Conservation (phyloP, 805 yeast genomes). For the Saturnispora mendoncae region DNA sequence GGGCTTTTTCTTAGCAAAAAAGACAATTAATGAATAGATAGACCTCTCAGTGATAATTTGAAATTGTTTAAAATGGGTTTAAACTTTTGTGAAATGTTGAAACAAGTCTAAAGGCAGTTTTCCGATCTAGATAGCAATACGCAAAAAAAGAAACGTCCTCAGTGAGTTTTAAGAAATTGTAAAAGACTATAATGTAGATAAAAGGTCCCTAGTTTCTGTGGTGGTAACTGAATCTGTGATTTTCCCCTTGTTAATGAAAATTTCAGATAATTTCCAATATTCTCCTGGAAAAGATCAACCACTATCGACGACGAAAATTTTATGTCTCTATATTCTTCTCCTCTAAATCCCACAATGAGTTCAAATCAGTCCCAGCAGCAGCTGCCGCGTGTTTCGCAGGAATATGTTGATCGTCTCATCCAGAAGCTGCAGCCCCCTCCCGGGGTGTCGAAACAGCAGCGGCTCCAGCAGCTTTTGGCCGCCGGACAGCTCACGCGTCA, state of each 20-base stretch:
- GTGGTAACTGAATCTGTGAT: background rate
- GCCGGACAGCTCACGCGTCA: conserved; percentile 26
- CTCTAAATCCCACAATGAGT: background rate
- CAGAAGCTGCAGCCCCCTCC: conserved; percentile 28
- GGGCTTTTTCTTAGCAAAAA: too few relatives aligned
- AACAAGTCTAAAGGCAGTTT: background rate
- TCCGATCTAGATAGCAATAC: background rate
- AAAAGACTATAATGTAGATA: background rate
- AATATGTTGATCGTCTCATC: conserved; percentile 24
- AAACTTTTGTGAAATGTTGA: too few relatives aligned
- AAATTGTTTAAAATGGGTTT: too few relatives aligned
- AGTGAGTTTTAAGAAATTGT: background rate
- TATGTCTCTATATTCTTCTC: background rate
- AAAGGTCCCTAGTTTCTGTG: background rate
- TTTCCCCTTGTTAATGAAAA: background rate
- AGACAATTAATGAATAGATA: too few relatives aligned
- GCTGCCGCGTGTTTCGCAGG: conserved; percentile 15
- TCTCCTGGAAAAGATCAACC: background rate
- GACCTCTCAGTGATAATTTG: background rate
- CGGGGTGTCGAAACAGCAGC: conserved; percentile 28
- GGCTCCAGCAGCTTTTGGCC: conserved; percentile 26
- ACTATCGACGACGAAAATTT: background rate
- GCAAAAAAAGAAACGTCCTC: background rate
- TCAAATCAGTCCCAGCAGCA: conserved; percentile 13
- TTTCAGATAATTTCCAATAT: background rate